Evolutionary conservation across 306 rosid species (phyloP), one percentile per base, ranked within the genome.

Genomic region (Canavalia gladiata): DNA sequence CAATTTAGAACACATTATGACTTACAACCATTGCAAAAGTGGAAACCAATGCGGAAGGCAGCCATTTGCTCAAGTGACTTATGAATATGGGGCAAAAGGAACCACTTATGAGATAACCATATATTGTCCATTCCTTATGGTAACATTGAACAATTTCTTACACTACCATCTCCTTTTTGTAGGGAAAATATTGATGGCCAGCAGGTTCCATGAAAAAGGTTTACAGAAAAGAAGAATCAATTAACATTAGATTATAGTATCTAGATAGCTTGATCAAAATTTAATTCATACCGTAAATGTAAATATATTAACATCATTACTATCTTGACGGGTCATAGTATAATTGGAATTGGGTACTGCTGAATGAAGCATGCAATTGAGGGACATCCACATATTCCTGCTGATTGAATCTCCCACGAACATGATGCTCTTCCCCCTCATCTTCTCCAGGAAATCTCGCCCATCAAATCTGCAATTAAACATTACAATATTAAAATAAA

Each of bases 381-480:
- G 75, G 2, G 99, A 95, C 51, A 90, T 93, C 99, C 99, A 95
- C 74, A 93, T 98, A 50, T 95, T 93, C 69, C 83, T 51, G 87
- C 99, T 95, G 5, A 95, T 80, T 2, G 99, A 93, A 59, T 95
- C 99, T 78, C 99, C 99, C 1, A 95, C 96, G 28, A 95, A 95
- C 95, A 95, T 93, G 33, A 95, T 88, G 73, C 94, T 90, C 72
- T 90, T 93, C 33, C 97, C 96, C 56, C 91, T 89, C 67, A 82
- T 50, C 67, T 79, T 86, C 71, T 91, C 90, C 78, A 95, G 60
- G 51, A 95, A 91, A 47, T 84, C 88, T 31, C 35, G 34, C 8
- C 94, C 98, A 28, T 95, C 42, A 72, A 95, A 93, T 82, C 99
- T 94, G 60, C 57, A 60, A n/a, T 29, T 46, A 41, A 77, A 52